These are phyloP conservation scores for Gynandropsis gynandra DNA, from an alignment of 345 rosid species.

Conservation along the genomic window DNA sequence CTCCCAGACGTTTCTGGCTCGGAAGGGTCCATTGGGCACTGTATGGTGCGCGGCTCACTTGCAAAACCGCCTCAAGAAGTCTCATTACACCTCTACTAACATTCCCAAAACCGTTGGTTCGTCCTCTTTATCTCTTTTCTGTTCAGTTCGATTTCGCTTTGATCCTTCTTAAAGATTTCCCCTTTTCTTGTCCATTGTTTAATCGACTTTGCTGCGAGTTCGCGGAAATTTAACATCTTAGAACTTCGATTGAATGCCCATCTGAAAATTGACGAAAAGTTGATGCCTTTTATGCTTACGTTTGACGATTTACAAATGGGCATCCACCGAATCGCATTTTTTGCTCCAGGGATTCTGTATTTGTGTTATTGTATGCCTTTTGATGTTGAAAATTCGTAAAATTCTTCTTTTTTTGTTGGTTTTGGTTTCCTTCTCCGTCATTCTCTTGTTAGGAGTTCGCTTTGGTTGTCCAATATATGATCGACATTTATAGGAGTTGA, in stretches of 20 bases:
- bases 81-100: constrained; percentile 67
- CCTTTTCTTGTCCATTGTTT: background rate
- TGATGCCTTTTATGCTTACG: no score
- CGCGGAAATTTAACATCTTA: background rate
- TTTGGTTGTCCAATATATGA: no score
- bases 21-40: constrained; percentile 70
- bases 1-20: constrained; percentile 62
- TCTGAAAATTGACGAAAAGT: background rate
- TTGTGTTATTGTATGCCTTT: no score
- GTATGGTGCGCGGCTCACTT: constrained; percentile 91
- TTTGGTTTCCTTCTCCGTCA: no score
- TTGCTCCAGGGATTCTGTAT: no score
- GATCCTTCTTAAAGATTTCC: background rate
- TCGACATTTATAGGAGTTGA: no score
- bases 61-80: constrained; percentile 68
- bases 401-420: no score
- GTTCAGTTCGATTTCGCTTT: background rate
- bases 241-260: background rate
- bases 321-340: no score
- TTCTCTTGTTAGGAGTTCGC: no score
- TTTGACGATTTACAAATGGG: no score
- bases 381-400: no score
- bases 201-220: background rate
- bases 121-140: constrained; percentile 15
- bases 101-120: constrained; percentile 65